Base-by-base conservation (phyloP, 768 basidiomycete genomes). In the Saitozyma sp. region DNA sequence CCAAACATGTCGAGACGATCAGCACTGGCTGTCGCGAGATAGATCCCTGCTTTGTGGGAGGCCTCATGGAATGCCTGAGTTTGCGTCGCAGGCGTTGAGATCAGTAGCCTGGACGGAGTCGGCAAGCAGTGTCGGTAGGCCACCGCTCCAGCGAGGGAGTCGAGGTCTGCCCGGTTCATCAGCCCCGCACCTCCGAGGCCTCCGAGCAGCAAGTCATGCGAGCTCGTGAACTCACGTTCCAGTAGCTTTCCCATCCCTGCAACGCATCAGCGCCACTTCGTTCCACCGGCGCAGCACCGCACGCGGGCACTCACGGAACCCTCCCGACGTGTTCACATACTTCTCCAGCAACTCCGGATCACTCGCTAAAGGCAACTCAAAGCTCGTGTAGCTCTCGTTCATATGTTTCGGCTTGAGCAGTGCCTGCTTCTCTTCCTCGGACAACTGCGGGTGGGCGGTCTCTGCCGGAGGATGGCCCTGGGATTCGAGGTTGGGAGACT, bases 91-190 rank as follows among this genome's bases (percentile, higher is more conserved):
- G 71, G 55, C 6, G 61, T 56, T 8, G 59, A 48, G 9, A 54
- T 51, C 2, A 62, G 43, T 2, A 53, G 17, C 20, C 43, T 56
- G 10, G 60, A 50, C 41, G 56, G 56, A 1, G 69, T 48, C 8
- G 77, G 77, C 2, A 78, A 69, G 57, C 71, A 73, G 78, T 91
- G 90, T 74, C 90, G 88, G 78, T 91, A 92, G 5, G 89, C 84
- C 61, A 91, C 89, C 4, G 88, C 88, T 39, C 90, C 90, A 7
- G 90, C 90, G n/a, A 91, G 81, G 3, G 89, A 89, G 74, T 92
- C 90, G 41, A 91, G 82, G 73, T 91, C 87, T 78, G 89, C 20
- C 40, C 41, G 87, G 40, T 19, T 41, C 9, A 51, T 38, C 41
- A 13, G 46, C 9, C 9, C 11, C 10, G 29, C 20, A 48, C 6